Percentiles rank a stretch among this genome's conserved stretches.
These are phyloP conservation scores for Plasmopara halstedii DNA, from an alignment of 352 stramenopile genomes.

Conservation along the genomic window DNA sequence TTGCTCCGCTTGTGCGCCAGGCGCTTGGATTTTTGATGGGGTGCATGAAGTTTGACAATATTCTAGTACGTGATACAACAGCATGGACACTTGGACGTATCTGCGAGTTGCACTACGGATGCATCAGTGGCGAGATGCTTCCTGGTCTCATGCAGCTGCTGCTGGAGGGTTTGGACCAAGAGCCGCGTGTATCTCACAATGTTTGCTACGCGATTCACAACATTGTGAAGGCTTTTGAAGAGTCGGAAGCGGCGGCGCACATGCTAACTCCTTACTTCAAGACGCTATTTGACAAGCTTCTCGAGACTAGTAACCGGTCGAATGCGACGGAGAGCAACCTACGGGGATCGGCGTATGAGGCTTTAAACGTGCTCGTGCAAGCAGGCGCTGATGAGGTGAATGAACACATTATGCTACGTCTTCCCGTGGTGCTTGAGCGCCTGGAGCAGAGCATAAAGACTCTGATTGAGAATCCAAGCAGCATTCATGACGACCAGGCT, in stretches of 20 bases:
- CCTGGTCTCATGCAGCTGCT: constrained; percentile 84
- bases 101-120: constrained; percentile 90
- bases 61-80: constrained; percentile 94
- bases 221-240: constrained; percentile 90
- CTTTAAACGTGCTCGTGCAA: constrained; percentile 91
- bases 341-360: constrained; percentile 88
- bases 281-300: constrained; percentile 88
- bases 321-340: constrained; percentile 89
- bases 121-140: constrained; percentile 88
- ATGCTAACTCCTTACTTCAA: constrained; percentile 91
- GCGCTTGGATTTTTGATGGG: constrained; percentile 91
- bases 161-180: constrained; percentile 73
- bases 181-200: constrained; percentile 90
- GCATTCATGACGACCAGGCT: constrained; percentile 66
- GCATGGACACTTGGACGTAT: constrained; percentile 95
- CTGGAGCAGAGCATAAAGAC: constrained; percentile 62
- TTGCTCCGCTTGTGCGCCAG: constrained; percentile 88
- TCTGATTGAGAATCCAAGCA: constrained; percentile 61
- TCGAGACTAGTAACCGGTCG: constrained; percentile 84
- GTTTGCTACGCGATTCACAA: constrained; percentile 96
- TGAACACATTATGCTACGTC: constrained; percentile 68
- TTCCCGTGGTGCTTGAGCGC: constrained; percentile 74
- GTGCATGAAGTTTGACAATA: constrained; percentile 86
- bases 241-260: constrained; percentile 60
- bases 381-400: constrained; percentile 68